A percentile compares a stretch with the other conserved stretches of the same genome.
These are phyloP conservation scores for Abrus pulchellus DNA, from an alignment of 306 rosid genomes.

Conservation along the genomic window DNA sequence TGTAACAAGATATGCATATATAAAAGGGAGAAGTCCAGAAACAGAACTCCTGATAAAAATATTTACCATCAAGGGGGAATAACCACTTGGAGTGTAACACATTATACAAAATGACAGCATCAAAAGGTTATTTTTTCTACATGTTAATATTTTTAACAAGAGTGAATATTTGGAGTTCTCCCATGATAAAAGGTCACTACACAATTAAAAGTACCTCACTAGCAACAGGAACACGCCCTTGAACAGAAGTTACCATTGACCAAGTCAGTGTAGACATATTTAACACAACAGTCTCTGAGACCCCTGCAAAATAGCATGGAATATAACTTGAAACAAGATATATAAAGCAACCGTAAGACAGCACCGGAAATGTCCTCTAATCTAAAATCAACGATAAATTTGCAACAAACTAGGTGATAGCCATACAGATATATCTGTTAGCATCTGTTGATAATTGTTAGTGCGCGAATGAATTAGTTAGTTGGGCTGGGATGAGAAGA, in stretches of 20 bases:
- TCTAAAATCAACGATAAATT: slow-evolving; percentile 28
- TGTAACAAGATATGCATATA: not conserved
- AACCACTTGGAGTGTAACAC: not conserved
- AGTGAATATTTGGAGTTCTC: not conserved
- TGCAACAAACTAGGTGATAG: slow-evolving; percentile 14
- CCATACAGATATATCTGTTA: not conserved
- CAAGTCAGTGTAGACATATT: slow-evolving; percentile 90
- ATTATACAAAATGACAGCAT: slow-evolving; percentile 26
- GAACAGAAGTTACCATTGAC: slow-evolving; percentile 88
- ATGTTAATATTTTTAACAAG: slow-evolving; percentile 9
- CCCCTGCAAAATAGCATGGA: slow-evolving; percentile 67
- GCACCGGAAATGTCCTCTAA: slow-evolving; percentile 25
- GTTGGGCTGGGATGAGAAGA: not conserved
- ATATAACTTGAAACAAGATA: slow-evolving; percentile 15
- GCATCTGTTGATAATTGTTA: not conserved
- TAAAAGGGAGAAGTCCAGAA: slow-evolving; percentile 26
- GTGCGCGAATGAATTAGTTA: not conserved
- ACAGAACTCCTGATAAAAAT: slow-evolving; percentile 10
- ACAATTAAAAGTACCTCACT: slow-evolving; percentile 72
- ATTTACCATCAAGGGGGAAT: slow-evolving; percentile 1
- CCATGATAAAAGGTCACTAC: not conserved
- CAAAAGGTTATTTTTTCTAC: slow-evolving; percentile 29
- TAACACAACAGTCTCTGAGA: slow-evolving; percentile 81
- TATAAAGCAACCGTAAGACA: slow-evolving; percentile 13
- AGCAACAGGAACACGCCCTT: slow-evolving; percentile 93